Evolutionary conservation across 768 basidiomycete genomes (phyloP).

Genomic region (Tricholoma terreum): DNA sequence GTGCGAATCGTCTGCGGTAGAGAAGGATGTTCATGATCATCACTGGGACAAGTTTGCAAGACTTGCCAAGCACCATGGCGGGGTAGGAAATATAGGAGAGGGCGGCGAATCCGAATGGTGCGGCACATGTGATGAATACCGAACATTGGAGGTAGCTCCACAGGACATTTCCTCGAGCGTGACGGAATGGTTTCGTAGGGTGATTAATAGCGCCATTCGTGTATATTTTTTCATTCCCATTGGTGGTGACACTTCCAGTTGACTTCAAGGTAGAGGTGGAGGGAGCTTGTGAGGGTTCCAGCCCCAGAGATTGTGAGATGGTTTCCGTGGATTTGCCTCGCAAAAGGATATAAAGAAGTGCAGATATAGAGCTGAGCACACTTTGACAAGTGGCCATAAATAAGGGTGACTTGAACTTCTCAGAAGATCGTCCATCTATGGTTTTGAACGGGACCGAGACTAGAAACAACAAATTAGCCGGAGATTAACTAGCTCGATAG

Average conservation of each 20-base stretch:
- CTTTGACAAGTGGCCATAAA: slow-evolving; percentile 88
- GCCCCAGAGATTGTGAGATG: slow-evolving; percentile 57
- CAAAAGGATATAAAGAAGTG: slow-evolving; percentile 70
- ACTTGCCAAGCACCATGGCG: slow-evolving; percentile 98
- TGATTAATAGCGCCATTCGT: slow-evolving; percentile 34
- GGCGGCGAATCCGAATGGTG: slow-evolving; percentile 94
- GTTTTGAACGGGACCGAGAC: slow-evolving; percentile 84
- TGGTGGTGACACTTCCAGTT: slow-evolving; percentile 18
- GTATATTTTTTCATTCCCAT: slow-evolving; percentile 25
- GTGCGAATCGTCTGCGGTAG: slow-evolving; percentile 89
- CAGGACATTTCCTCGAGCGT: slow-evolving; percentile 50
- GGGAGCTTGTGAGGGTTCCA: slow-evolving; percentile 36
- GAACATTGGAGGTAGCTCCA: slow-evolving; percentile 81
- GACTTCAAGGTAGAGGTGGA: slow-evolving; percentile 10
- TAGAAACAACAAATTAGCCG: slow-evolving; percentile 22
- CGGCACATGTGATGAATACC: slow-evolving; percentile 82
- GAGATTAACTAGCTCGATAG: not conserved
- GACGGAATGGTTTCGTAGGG: slow-evolving; percentile 29
- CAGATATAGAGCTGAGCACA: slow-evolving; percentile 69
- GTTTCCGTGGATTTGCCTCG: slow-evolving; percentile 55
- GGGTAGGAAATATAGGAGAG: slow-evolving; percentile 97
- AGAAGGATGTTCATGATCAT: slow-evolving; percentile 97
- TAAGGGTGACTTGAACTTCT: slow-evolving; percentile 82
- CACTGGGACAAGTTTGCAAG: slow-evolving; percentile 98
- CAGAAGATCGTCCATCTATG: slow-evolving; percentile 55